Conservation (phyloP, 352 stramenopile species). For the Salisapilia sapeloensis region DNA sequence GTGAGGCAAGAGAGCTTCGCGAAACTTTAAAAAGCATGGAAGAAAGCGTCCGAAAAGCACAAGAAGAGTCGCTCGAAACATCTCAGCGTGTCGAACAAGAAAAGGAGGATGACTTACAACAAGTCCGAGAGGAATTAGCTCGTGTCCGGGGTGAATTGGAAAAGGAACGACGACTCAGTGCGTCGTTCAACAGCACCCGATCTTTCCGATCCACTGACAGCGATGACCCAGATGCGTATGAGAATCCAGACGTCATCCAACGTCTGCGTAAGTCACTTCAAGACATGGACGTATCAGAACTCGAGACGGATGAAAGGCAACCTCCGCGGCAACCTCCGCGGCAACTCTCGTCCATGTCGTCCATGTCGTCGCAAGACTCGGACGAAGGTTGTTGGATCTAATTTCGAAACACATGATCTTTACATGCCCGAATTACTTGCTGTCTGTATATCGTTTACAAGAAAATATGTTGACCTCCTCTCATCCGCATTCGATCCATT, state of each 20-base stretch:
- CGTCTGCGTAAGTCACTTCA: constrained; percentile 19
- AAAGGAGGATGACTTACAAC: constrained; percentile 28
- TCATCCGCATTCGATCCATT: no score
- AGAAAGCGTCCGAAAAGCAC: constrained; percentile 17
- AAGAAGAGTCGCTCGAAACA: constrained; percentile 24
- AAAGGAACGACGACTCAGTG: constrained; percentile 14
- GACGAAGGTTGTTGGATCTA: no score
- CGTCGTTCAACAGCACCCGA: constrained; percentile 11
- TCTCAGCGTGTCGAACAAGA: constrained; percentile 43
- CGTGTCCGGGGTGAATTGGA: constrained; percentile 32
- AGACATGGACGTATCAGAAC: no score
- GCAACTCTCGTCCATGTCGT: no score
- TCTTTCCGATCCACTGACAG: constrained; percentile 8
- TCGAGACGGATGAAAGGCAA: no score
- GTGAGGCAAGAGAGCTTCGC: constrained; percentile 41
- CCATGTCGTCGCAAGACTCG: no score
- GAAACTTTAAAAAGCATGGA: constrained; percentile 46
- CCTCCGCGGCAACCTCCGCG: no score
- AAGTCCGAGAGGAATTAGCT: constrained; percentile 26
- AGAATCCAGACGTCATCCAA: constrained; percentile 15
- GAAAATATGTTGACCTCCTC: no score
- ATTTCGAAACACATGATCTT: no score
- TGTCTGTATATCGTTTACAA: no score
- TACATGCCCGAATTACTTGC: no score
- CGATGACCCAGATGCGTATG: constrained; percentile 11